These are phyloP conservation scores for Daldinia decipiens DNA, from an alignment of 495 filamentous ascomycete species.

Conservation along the genomic window DNA sequence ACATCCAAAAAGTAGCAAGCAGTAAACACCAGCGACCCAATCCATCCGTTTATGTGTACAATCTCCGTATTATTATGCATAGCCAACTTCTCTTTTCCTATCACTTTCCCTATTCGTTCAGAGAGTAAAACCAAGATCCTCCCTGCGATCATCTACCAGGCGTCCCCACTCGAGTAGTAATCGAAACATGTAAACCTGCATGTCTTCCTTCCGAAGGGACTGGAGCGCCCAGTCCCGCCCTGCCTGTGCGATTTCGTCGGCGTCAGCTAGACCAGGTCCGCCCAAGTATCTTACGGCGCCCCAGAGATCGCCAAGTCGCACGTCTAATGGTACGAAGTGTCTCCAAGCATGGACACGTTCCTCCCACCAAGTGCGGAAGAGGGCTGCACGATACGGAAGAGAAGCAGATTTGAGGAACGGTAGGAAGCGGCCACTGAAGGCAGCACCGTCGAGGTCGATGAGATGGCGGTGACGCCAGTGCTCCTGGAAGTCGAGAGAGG, in stretches of 20 bases:
- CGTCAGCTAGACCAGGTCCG: conserved; percentile 46
- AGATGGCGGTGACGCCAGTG: conserved; percentile 67
- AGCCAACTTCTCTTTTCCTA: background rate
- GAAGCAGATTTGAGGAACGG: conserved; percentile 70
- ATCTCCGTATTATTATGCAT: background rate
- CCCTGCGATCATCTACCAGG: conserved; percentile 69
- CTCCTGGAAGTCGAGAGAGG: conserved; percentile 46
- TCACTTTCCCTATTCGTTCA: background rate
- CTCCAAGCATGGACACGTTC: conserved; percentile 74
- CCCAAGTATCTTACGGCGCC: conserved; percentile 69
- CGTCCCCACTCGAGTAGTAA: conserved; percentile 80
- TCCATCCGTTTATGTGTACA: background rate
- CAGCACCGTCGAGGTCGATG: conserved; percentile 75
- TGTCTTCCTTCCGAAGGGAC: conserved; percentile 79
- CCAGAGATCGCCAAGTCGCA: conserved; percentile 70
- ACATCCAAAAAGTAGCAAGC: conserved; percentile 8
- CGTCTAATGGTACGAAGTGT: conserved; percentile 81
- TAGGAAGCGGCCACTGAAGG: conserved; percentile 70
- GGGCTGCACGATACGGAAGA: conserved; percentile 69
- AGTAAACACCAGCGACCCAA: conserved; percentile 1
- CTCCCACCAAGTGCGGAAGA: conserved; percentile 82
- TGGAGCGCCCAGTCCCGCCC: conserved; percentile 70
- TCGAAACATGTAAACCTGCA: conserved; percentile 85
- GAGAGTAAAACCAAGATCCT: conserved; percentile 63
- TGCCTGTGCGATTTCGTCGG: conserved; percentile 68